phyloP scores from a whole-genome alignment of 176 grass and related monocot genomes.

The Elymus sibiricus region DNA sequence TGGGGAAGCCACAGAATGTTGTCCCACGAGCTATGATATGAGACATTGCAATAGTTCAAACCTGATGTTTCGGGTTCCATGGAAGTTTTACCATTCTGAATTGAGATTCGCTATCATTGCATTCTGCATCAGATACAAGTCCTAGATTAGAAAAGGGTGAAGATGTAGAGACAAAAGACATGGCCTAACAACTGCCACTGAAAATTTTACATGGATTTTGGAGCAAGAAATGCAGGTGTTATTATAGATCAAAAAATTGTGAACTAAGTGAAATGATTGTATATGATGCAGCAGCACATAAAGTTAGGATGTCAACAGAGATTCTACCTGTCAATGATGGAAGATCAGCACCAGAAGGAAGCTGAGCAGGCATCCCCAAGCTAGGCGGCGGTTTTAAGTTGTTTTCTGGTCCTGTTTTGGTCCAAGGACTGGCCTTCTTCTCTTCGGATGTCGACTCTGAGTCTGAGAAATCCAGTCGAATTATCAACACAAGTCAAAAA shows the following conservation, averaged over 20 bases:
- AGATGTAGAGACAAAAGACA: not conserved
- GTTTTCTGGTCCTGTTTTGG: constrained; percentile 23
- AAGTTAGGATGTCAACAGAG: constrained; percentile 10
- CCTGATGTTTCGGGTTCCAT: constrained; percentile 48
- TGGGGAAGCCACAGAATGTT: not conserved
- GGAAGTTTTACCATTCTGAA: constrained; percentile 62
- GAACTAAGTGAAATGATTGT: not conserved
- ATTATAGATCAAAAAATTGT: not conserved
- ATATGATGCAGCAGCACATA: not conserved
- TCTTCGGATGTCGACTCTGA: constrained; percentile 60
- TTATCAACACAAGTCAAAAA: not conserved
- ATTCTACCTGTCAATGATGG: constrained; percentile 75
- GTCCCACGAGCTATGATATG: not conserved
- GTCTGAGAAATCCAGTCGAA: constrained; percentile 40
- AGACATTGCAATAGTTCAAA: constrained; percentile 12
- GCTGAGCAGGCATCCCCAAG: constrained; percentile 49
- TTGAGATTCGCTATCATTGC: constrained; percentile 62
- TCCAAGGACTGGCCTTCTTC: constrained; percentile 42
- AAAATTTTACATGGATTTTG: not conserved
- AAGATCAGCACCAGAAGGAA: constrained; percentile 89
- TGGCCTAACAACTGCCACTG: not conserved
- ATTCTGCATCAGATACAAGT: constrained; percentile 49
- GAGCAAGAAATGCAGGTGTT: not conserved
- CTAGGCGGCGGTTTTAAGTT: constrained; percentile 42
- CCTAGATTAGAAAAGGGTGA: not conserved